These are phyloP conservation scores for Rhodotorula sp. DNA, from an alignment of 1,284 basidiomycete genomes.

Conservation along the genomic window DNA sequence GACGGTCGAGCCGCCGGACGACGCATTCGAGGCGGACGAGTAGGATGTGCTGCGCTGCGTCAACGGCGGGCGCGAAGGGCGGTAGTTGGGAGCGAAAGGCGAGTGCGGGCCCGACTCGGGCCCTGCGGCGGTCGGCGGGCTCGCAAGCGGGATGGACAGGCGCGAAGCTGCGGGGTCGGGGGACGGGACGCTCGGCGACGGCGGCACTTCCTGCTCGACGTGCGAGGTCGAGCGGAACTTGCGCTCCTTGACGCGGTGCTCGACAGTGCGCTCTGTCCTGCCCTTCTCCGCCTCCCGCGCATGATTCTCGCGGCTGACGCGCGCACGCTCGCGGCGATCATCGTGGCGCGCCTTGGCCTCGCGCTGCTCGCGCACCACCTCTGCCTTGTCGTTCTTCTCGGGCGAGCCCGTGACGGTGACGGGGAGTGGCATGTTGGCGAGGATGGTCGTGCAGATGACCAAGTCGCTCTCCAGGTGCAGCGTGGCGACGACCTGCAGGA, in stretches of 20 bases:
- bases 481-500: constrained; percentile 21
- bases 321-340: neutral
- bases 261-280: neutral
- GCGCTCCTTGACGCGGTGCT: neutral
- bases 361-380: neutral
- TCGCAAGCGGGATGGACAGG: neutral
- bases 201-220: neutral
- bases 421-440: constrained; percentile 16
- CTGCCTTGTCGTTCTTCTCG: neutral
- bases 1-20: constrained; percentile 9
- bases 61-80: constrained; percentile 2
- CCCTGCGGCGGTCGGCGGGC: neutral
- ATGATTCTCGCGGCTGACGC: neutral
- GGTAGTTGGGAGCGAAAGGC: neutral
- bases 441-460: constrained; percentile 12
- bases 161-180: neutral
- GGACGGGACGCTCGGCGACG: neutral
- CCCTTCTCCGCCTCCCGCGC: neutral
- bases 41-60: constrained; percentile 1
- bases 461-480: constrained; percentile 5
- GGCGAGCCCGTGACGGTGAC: neutral
- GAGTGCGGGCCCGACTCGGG: neutral
- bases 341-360: neutral
- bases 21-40: neutral
- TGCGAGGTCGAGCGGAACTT: neutral